Conservation (phyloP, 78 protist species). For the Dictyostelium purpureum region DNA sequence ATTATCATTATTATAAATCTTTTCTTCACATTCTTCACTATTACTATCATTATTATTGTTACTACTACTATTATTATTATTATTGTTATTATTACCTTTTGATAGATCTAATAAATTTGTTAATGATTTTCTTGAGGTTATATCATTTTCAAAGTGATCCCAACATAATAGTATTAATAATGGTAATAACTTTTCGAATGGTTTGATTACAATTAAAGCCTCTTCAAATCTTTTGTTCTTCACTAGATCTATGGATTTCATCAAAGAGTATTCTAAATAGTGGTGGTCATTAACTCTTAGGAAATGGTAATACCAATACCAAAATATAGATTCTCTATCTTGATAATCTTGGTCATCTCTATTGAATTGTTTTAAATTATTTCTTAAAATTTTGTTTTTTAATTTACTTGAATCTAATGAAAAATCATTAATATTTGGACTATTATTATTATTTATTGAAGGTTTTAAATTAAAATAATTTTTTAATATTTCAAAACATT, state of each 20-base stretch:
- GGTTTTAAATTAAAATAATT: slow-evolving; percentile 39
- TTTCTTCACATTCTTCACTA: neutral
- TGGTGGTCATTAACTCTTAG: slow-evolving; percentile 48
- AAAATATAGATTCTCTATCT: slow-evolving; percentile 17
- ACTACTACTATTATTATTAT: neutral
- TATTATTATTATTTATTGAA: neutral
- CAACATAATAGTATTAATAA: slow-evolving; percentile 50
- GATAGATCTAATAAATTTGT: neutral
- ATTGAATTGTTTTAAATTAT: neutral
- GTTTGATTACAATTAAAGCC: slow-evolving; percentile 31
- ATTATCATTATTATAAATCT: neutral
- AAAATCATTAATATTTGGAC: neutral
- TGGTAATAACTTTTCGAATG: slow-evolving; percentile 54
- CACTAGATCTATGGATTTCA: slow-evolving; percentile 20
- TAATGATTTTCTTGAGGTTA: slow-evolving; percentile 7
- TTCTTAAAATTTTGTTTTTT: neutral
- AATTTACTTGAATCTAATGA: neutral
- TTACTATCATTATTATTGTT: neutral
- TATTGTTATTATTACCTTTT: neutral
- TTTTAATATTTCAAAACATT: slow-evolving; percentile 22
- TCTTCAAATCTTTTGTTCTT: slow-evolving; percentile 30
- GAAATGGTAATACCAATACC: slow-evolving; percentile 80
- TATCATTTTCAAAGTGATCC: slow-evolving; percentile 67
- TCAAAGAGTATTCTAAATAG: slow-evolving; percentile 48
- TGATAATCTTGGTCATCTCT: slow-evolving; percentile 4